phyloP scores from a whole-genome alignment of 2,329 filamentous ascomycete species.

The Aurifilum marmelostoma region DNA sequence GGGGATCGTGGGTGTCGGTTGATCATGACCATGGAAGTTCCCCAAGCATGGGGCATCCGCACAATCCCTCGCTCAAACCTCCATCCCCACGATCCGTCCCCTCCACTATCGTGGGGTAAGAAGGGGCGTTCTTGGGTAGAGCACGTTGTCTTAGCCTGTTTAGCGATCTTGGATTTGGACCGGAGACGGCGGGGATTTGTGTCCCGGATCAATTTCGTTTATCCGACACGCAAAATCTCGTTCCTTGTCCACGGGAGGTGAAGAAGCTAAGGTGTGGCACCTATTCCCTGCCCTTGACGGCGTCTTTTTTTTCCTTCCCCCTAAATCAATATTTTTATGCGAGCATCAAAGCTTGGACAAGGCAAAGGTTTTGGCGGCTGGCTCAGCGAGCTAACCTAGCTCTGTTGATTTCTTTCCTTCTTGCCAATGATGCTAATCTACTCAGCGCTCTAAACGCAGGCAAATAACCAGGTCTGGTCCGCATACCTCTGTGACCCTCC shows the following conservation, averaged over 20 bases:
- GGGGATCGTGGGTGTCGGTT: not conserved
- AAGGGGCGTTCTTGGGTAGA: not conserved
- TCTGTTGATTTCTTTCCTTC: slow-evolving; percentile 5
- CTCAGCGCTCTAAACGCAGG: slow-evolving; percentile 7
- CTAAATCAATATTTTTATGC: not conserved
- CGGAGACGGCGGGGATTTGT: not conserved
- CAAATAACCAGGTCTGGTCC: not conserved
- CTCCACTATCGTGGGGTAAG: slow-evolving; percentile 10
- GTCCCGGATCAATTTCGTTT: not conserved
- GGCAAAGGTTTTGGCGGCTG: not conserved
- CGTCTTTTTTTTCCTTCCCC: not conserved
- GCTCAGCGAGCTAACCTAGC: not conserved
- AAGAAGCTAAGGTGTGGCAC: not conserved
- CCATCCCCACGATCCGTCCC: slow-evolving; percentile 6
- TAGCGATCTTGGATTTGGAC: not conserved
- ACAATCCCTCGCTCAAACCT: slow-evolving; percentile 14
- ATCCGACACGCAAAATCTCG: not conserved
- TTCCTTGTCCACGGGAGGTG: not conserved
- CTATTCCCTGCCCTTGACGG: not conserved
- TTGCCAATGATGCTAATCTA: slow-evolving; percentile 1
- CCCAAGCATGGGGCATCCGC: slow-evolving; percentile 6
- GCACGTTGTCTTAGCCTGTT: not conserved
- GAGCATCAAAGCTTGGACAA: not conserved
- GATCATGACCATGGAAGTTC: not conserved
- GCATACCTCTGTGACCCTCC: not conserved